Conservation (phyloP, 257 asterid genomes). For the Solanum chilense region DNA sequence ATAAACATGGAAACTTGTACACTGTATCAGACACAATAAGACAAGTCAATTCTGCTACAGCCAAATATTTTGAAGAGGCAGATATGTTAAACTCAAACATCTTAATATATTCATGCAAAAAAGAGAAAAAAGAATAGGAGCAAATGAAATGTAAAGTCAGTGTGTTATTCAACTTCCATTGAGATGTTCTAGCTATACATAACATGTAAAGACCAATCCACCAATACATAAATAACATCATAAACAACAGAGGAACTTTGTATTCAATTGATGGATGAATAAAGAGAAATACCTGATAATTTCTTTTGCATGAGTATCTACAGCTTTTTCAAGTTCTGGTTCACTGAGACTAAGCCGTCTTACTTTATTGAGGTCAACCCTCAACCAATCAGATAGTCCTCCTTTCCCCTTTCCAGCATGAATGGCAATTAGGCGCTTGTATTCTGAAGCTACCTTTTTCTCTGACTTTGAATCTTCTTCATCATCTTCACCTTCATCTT, state of each 20-base stretch:
- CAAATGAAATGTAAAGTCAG: not conserved
- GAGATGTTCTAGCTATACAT: not conserved
- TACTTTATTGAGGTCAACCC: constrained; percentile 37
- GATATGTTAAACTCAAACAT: not conserved
- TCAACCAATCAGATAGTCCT: constrained; percentile 48
- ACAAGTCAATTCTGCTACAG: not conserved
- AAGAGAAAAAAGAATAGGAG: not conserved
- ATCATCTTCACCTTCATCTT: constrained; percentile 23
- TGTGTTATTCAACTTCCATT: not conserved
- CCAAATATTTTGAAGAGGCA: not conserved
- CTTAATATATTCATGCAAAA: not conserved
- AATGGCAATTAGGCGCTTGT: constrained; percentile 58
- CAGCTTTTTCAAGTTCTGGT: constrained; percentile 49
- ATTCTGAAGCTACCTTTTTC: constrained; percentile 46
- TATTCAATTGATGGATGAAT: not conserved
- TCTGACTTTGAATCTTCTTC: constrained; percentile 26
- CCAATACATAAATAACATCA: not conserved
- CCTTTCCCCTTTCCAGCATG: constrained; percentile 78
- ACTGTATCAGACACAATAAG: not conserved
- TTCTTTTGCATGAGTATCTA: constrained; percentile 20
- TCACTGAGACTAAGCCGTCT: constrained; percentile 84
- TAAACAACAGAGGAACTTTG: not conserved
- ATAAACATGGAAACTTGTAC: not conserved
- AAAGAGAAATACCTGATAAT: constrained; percentile 52
- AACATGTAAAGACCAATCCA: not conserved